These are phyloP conservation scores for Cymbidium sinense DNA, from an alignment of 106 monocot genomes.

Conservation along the genomic window DNA sequence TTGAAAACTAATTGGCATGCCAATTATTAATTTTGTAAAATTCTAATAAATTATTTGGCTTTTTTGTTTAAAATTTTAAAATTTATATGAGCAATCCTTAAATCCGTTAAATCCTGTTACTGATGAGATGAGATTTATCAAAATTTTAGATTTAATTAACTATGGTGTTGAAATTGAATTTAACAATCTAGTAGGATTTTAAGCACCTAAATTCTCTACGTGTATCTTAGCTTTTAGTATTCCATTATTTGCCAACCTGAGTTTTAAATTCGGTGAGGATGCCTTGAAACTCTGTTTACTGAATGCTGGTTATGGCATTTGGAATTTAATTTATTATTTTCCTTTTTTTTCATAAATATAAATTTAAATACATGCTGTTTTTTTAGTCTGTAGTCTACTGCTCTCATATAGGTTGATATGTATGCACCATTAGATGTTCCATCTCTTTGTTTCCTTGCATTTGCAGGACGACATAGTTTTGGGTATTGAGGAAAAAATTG, in stretches of 20 bases:
- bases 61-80: too few relatives aligned
- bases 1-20: too few relatives aligned
- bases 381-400: not conserved
- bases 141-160: too few relatives aligned
- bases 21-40: too few relatives aligned
- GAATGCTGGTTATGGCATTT: not conserved
- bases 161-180: too few relatives aligned
- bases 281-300: not conserved
- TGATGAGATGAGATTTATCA: too few relatives aligned
- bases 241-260: not conserved
- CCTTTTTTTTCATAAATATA: not conserved
- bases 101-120: too few relatives aligned
- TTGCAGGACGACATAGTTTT: constrained; percentile 59
- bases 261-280: not conserved
- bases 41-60: too few relatives aligned
- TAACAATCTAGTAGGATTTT: too few relatives aligned
- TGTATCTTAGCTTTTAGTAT: too few relatives aligned
- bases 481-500: constrained; percentile 72
- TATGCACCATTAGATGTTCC: not conserved
- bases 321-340: not conserved
- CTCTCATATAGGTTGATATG: not conserved
- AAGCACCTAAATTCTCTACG: too few relatives aligned
- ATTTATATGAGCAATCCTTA: too few relatives aligned
- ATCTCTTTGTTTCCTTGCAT: not conserved
- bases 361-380: not conserved